Evolutionary conservation across 768 basidiomycete species (phyloP), one percentile per base, ranked within the genome.

Genomic region (Macrolepiota albuminosa): DNA sequence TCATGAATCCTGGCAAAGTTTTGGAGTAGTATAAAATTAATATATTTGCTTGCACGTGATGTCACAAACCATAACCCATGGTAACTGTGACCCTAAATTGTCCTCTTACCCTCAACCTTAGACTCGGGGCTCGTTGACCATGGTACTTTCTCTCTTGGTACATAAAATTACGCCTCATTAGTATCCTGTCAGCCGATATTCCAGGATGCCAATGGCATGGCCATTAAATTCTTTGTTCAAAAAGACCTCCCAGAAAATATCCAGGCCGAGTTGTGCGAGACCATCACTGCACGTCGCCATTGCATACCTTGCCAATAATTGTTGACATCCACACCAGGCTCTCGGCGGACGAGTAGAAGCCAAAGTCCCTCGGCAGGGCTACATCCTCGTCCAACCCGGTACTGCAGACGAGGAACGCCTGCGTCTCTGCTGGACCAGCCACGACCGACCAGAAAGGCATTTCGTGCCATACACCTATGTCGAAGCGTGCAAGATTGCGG

Each of bases 1-100:
- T 98, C 66, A 89, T 98, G 86, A 96, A 95, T 68, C 95, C 94
- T 1, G 88, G 89, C 36, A 94, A 94, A 70, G 89, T 94, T 54
- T 68, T 93, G 46, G 77, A 77, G 67, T 77, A 73, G 61, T 29
- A 29, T 29, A 52, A 50, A 48, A n/a, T 43, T 43, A 43, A 43
- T 21, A 43, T 21, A 21, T n/a, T 8, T 4, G 4, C 5, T 13
- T 7, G n/a, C 67, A 69, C 63, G 66, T 68, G 68, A 50, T 61
- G 42, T 47, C 10, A 50, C 34, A 65, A 69, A 69, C 71, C 75
- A 74, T 75, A 75, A 76, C 76, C 73, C 70, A 52, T 66, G 46
- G 52, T 56, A 46, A 54, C 57, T 37, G 62, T 66, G 72, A 75
- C 73, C 76, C 73, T 76, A 77, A 66, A 58, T 47, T 53, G 57